Conservation (phyloP, 495 filamentous ascomycete genomes). For the Daldinia decipiens region DNA sequence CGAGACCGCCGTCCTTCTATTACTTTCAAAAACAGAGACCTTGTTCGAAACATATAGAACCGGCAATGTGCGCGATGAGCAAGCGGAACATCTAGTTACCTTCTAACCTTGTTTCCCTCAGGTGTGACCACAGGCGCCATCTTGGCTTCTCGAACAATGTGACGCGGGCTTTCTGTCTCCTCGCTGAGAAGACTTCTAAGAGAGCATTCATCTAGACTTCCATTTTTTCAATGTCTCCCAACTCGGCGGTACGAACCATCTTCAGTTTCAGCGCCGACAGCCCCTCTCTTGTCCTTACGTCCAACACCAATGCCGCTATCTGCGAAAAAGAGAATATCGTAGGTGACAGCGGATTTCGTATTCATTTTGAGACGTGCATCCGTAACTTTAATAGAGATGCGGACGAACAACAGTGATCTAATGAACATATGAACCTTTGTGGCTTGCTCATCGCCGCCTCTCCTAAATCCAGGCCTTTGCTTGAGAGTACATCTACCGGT, state of each 20-base stretch:
- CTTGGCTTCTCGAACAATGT: constrained; percentile 36
- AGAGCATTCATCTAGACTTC: constrained; percentile 13
- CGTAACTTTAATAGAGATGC: constrained; percentile 22
- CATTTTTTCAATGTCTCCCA: constrained; percentile 14
- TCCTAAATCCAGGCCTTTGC: constrained; percentile 11
- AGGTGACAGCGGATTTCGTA: constrained; percentile 21
- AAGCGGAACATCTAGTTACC: constrained; percentile 27
- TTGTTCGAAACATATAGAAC: constrained; percentile 28
- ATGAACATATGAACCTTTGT: constrained; percentile 2
- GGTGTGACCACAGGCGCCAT: constrained; percentile 39
- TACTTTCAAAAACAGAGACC: constrained; percentile 18
- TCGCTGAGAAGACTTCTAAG: constrained; percentile 3
- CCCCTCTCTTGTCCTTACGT: constrained; percentile 15
- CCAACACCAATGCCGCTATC: constrained; percentile 12
- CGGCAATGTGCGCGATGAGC: constrained; percentile 3
- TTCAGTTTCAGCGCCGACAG: constrained; percentile 13
- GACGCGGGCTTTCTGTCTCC: constrained; percentile 10
- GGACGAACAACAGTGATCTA: constrained; percentile 6
- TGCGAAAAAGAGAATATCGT: constrained; percentile 12
- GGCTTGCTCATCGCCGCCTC: constrained; percentile 21
- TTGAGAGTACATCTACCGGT: constrained; percentile 24
- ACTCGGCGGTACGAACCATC: constrained; percentile 17
- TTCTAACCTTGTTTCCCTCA: constrained; percentile 25
- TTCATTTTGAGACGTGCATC: constrained; percentile 21
- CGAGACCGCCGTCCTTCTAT: constrained; percentile 22